Percentiles rank a stretch among this genome's conserved stretches.
Evolutionary conservation across 1,139 yeast genomes (phyloP).

Genomic region (Pichia kudriavzevii): DNA sequence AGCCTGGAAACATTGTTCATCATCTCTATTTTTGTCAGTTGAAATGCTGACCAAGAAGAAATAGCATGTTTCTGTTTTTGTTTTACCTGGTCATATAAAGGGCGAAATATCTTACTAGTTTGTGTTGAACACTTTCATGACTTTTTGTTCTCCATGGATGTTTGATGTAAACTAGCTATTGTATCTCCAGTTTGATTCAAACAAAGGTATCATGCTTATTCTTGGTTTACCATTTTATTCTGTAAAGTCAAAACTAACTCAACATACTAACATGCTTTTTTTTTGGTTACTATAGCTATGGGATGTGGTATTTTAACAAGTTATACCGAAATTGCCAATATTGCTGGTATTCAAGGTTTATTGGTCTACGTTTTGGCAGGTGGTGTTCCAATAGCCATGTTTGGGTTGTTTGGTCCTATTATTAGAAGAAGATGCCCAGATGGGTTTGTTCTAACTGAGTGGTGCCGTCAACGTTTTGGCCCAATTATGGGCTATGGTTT

Average conservation of each 20-base stretch:
- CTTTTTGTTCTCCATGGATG: too few species aligned
- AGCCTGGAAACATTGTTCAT: slow-evolving; percentile 8
- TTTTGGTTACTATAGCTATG: slow-evolving; percentile 44
- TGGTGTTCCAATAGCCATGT: slow-evolving; percentile 74
- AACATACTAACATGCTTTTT: slow-evolving; percentile 10
- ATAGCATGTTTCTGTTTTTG: too few species aligned
- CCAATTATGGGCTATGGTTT: slow-evolving; percentile 62
- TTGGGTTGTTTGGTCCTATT: slow-evolving; percentile 76
- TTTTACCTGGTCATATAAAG: too few species aligned
- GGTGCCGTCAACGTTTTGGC: slow-evolving; percentile 85
- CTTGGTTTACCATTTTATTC: not conserved
- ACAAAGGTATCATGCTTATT: too few species aligned
- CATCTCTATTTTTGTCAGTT: too few species aligned
- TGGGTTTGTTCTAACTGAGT: slow-evolving; percentile 90
- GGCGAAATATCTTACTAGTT: too few species aligned
- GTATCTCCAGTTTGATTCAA: too few species aligned
- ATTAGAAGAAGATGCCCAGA: slow-evolving; percentile 76
- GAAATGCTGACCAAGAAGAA: too few species aligned
- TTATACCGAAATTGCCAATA: slow-evolving; percentile 78
- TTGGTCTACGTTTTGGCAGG: slow-evolving; percentile 78
- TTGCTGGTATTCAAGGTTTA: slow-evolving; percentile 82
- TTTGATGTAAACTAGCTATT: too few species aligned
- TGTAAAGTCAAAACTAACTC: too few species aligned
- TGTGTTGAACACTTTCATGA: too few species aligned
- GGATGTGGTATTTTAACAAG: slow-evolving; percentile 88